Conservation (phyloP, 2,329 filamentous ascomycete genomes). For the Davidsoniella virescens region DNA sequence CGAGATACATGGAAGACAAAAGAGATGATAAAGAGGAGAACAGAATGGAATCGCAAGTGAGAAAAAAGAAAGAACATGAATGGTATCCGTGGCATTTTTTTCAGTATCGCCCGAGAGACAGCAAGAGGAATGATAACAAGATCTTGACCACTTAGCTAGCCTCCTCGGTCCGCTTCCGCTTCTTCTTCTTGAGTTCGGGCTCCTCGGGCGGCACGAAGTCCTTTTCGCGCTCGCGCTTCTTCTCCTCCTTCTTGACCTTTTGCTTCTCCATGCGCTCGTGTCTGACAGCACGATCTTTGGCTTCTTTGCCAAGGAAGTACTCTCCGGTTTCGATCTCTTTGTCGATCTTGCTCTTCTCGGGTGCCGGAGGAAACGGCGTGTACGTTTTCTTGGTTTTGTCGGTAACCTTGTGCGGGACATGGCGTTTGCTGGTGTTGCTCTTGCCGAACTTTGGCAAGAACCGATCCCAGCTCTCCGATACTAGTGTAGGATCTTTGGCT, state of each 20-base stretch:
- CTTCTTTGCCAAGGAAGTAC: conserved; percentile 87
- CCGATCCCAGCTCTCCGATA: conserved; percentile 81
- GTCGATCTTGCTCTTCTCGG: conserved; percentile 98
- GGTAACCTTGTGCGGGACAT: conserved; percentile 66
- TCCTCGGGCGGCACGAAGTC: conserved; percentile 83
- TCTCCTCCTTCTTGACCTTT: conserved; percentile 74
- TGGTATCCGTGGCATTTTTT: conserved; percentile 5
- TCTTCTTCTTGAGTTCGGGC: conserved; percentile 43
- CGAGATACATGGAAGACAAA: neutral
- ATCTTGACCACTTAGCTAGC: conserved; percentile 4
- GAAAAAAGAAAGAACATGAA: conserved; percentile 7
- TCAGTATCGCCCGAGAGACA: no score
- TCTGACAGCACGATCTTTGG: conserved; percentile 68
- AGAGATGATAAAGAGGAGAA: conserved; percentile 2
- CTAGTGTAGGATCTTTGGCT: conserved; percentile 73
- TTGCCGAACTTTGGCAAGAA: conserved; percentile 98
- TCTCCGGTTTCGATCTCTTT: conserved; percentile 95
- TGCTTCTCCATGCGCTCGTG: conserved; percentile 74
- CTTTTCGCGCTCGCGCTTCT: conserved; percentile 66
- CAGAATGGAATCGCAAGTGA: conserved; percentile 2
- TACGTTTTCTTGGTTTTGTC: conserved; percentile 92
- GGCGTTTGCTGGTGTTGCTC: conserved; percentile 70
- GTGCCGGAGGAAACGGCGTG: conserved; percentile 90
- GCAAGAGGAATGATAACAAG: neutral
- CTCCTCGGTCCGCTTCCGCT: conserved; percentile 32